phyloP scores from a whole-genome alignment of 169 alveolate genomes.

The Plasmodium vivax region DNA sequence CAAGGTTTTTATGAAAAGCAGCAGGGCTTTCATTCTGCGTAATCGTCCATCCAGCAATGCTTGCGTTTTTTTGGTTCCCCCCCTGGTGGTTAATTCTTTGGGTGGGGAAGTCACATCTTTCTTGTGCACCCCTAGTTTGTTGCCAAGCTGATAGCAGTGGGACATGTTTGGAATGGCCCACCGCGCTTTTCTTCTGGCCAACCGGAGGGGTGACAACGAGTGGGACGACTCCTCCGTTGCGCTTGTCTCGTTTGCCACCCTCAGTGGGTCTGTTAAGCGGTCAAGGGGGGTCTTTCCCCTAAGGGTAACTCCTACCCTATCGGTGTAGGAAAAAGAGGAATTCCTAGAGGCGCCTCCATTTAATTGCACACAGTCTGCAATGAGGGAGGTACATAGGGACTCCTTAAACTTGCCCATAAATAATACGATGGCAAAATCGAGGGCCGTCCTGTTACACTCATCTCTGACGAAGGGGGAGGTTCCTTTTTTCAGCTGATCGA shows the following conservation, averaged over 20 bases:
- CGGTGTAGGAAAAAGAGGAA: background rate
- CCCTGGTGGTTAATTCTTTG: background rate
- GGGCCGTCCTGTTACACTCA: slow-evolving; percentile 76
- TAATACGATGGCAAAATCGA: slow-evolving; percentile 72
- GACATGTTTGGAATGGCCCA: background rate
- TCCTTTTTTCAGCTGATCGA: slow-evolving; percentile 77
- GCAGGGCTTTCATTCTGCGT: slow-evolving; percentile 21
- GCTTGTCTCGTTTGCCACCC: background rate
- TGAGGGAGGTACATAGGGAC: slow-evolving; percentile 40
- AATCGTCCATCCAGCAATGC: slow-evolving; percentile 32
- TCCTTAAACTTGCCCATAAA: slow-evolving; percentile 63
- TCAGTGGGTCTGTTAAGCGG: background rate
- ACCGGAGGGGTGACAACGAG: background rate
- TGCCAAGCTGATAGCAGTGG: background rate
- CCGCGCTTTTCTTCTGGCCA: background rate
- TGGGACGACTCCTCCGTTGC: background rate
- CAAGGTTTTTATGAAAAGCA: slow-evolving; percentile 26
- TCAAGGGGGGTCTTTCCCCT: background rate
- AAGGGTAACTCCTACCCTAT: background rate
- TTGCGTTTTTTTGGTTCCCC: background rate
- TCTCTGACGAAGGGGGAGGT: slow-evolving; percentile 78
- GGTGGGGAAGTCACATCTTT: background rate
- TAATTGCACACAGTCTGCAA: slow-evolving; percentile 39
- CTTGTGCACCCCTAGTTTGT: background rate
- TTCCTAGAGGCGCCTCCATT: background rate